Evolutionary conservation across 2,329 filamentous ascomycete species (phyloP).

Genomic region (Rutstroemia sp.): DNA sequence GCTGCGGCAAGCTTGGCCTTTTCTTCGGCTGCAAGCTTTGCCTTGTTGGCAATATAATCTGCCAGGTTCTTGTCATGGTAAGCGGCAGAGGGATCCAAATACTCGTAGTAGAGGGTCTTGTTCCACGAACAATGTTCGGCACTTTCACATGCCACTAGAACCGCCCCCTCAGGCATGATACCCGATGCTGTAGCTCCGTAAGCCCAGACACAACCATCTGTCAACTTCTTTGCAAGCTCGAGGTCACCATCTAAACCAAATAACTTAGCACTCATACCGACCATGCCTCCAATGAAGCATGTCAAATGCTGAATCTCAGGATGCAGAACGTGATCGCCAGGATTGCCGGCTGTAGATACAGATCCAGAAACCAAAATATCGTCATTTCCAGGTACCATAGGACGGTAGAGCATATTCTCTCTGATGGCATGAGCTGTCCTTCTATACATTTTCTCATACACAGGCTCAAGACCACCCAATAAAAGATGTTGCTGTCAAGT

Average conservation of each 20-base stretch:
- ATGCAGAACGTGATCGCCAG: conserved; percentile 34
- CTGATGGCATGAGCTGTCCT: conserved; percentile 60
- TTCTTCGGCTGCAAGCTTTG: conserved; percentile 31
- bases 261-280: conserved; percentile 56
- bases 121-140: conserved; percentile 26
- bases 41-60: conserved; percentile 34
- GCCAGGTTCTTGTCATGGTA: conserved; percentile 34
- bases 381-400: conserved; percentile 59
- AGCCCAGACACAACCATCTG: conserved; percentile 64
- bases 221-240: conserved; percentile 55
- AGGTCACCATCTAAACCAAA: conserved; percentile 52
- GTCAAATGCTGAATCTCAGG: conserved; percentile 46
- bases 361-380: conserved; percentile 71
- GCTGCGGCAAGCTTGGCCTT: conserved; percentile 1
- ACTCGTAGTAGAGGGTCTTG: conserved; percentile 22
- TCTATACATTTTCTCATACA: conserved; percentile 68
- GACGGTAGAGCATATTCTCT: conserved; percentile 68
- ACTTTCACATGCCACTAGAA: conserved; percentile 40
- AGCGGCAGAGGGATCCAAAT: conserved; percentile 32
- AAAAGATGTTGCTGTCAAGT: conserved; percentile 55
- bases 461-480: conserved; percentile 63
- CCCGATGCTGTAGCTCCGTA: conserved; percentile 53
- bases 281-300: conserved; percentile 66
- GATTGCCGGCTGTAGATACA: conserved; percentile 39
- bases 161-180: conserved; percentile 56